Percentiles rank a stretch among this genome's conserved stretches.
Evolutionary conservation across 2,329 filamentous ascomycete species (phyloP).

Genomic region (Nemania bipapillata): DNA sequence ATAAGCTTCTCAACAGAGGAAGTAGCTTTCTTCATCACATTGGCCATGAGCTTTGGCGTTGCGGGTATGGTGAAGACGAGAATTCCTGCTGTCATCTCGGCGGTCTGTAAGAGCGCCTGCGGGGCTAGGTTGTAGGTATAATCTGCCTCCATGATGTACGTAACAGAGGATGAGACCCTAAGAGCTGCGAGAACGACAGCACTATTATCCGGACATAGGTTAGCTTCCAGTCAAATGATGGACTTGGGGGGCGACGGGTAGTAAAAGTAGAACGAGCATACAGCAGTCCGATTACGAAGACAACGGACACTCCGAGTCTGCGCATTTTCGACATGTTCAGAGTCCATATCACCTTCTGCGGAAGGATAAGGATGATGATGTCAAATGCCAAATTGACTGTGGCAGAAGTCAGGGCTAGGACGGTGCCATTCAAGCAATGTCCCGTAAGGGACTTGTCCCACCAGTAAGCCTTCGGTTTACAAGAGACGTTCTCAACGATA

Average conservation of each 20-base stretch:
- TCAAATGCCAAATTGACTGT: constrained; percentile 12
- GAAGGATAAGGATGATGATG: constrained; percentile 6
- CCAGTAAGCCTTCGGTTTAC: constrained; percentile 18
- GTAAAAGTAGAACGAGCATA: constrained; percentile 20
- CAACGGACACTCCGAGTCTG: constrained; percentile 48
- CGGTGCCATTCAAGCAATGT: constrained; percentile 16
- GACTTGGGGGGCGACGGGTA: constrained; percentile 7
- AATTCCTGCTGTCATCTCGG: constrained; percentile 32
- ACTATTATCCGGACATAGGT: constrained; percentile 21
- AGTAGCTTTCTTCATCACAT: constrained; percentile 1
- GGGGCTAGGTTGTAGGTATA: constrained; percentile 23
- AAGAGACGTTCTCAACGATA: constrained; percentile 17
- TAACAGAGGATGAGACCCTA: constrained; percentile 19
- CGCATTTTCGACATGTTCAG: constrained; percentile 48
- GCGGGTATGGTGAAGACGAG: constrained; percentile 28
- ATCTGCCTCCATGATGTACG: constrained; percentile 20
- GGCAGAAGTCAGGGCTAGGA: constrained; percentile 19
- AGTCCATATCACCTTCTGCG: constrained; percentile 19
- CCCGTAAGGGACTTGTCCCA: constrained; percentile 32
- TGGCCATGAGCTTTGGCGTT: constrained; percentile 4
- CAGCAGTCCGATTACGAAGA: constrained; percentile 50
- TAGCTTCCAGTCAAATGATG: constrained; percentile 15
- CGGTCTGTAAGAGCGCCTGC: constrained; percentile 21
- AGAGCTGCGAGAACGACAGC: constrained; percentile 18
- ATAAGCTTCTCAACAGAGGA: constrained; percentile 7